These are phyloP conservation scores for Phoma sp. DNA, from an alignment of 2,329 filamentous ascomycete species.

Conservation along the genomic window DNA sequence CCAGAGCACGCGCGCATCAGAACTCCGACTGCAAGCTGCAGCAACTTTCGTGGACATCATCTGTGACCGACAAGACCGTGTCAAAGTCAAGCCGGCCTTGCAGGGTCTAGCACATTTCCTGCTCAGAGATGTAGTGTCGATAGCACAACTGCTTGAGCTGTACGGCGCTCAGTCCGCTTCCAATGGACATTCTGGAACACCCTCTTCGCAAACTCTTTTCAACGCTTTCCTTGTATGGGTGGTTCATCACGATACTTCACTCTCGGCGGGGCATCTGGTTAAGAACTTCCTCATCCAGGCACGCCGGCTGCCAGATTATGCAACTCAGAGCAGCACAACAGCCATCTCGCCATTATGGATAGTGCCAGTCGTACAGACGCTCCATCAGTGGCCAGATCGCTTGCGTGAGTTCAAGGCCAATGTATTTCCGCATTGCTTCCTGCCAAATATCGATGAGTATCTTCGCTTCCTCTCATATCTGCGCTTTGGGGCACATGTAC, in stretches of 20 bases:
- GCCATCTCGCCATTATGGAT: conserved; percentile 45
- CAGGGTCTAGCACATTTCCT: conserved; percentile 71
- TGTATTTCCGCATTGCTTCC: conserved; percentile 57
- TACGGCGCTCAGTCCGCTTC: conserved; percentile 35
- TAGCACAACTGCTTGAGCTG: conserved; percentile 48
- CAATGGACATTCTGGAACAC: background rate
- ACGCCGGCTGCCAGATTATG: conserved; percentile 27
- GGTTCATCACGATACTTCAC: conserved; percentile 49
- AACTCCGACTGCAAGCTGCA: conserved; percentile 37
- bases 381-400: conserved; percentile 44
- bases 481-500: conserved; percentile 41
- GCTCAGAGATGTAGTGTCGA: conserved; percentile 62
- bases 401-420: conserved; percentile 53
- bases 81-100: conserved; percentile 72
- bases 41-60: conserved; percentile 64
- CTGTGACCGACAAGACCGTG: conserved; percentile 64
- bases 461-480: conserved; percentile 49
- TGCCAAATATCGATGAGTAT: conserved; percentile 49
- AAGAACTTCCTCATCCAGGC: conserved; percentile 42
- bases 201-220: conserved; percentile 30
- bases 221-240: conserved; percentile 45
- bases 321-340: background rate
- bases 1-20: conserved; percentile 23
- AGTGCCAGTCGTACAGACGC: conserved; percentile 42
- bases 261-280: conserved; percentile 48